Conservation (phyloP, 768 basidiomycete genomes). For the Tulasnella sp. region DNA sequence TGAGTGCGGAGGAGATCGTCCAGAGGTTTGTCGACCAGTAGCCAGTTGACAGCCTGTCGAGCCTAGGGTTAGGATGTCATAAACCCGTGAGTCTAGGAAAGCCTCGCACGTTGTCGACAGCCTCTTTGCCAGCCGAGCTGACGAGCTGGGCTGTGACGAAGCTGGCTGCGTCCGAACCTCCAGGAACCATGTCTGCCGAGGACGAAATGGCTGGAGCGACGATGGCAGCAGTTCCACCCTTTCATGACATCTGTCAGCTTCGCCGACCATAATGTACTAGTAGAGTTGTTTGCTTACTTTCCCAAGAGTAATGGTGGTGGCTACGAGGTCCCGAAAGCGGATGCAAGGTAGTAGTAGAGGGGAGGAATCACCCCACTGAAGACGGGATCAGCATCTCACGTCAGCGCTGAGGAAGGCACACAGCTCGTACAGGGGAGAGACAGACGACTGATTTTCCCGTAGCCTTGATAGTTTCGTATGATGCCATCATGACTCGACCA, state of each 20-base stretch:
- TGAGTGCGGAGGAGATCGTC: constrained; percentile 53
- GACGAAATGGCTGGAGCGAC: constrained; percentile 55
- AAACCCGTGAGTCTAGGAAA: neutral
- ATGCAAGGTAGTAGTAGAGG: constrained; percentile 62
- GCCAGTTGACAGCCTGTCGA: constrained; percentile 42
- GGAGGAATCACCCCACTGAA: constrained; percentile 61
- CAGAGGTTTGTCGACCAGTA: constrained; percentile 47
- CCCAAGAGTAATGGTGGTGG: constrained; percentile 57
- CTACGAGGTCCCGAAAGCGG: constrained; percentile 59
- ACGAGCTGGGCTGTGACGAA: constrained; percentile 58
- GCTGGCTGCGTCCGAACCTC: constrained; percentile 49
- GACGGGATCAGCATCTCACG: neutral
- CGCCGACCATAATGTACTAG: too few relatives aligned
- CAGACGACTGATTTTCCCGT: constrained; percentile 59
- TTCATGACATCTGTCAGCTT: too few relatives aligned
- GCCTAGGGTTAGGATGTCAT: neutral
- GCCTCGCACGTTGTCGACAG: constrained; percentile 43
- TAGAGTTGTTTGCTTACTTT: constrained; percentile 42
- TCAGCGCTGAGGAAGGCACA: too few relatives aligned
- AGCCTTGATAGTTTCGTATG: constrained; percentile 58
- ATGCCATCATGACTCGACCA: constrained; percentile 60
- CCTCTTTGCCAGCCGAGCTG: constrained; percentile 51
- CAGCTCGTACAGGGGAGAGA: constrained; percentile 50
- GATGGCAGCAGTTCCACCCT: constrained; percentile 47
- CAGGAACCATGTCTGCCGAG: constrained; percentile 48